These are phyloP conservation scores for Paraglomus occultum DNA, from an alignment of 192 early-diverging fungal genomes.

Conservation along the genomic window DNA sequence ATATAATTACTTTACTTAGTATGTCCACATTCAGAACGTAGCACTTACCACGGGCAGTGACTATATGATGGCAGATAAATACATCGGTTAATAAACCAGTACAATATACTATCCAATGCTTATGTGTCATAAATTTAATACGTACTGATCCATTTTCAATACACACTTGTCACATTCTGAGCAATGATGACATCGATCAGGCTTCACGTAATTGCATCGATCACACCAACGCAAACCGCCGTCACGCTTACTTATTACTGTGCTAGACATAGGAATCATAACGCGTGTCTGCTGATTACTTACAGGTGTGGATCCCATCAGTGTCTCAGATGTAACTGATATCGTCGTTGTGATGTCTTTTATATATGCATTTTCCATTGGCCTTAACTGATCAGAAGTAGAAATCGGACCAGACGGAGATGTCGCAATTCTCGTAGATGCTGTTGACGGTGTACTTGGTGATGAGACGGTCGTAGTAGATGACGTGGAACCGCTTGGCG, in stretches of 20 bases:
- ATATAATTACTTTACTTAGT: background rate
- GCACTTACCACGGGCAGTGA: constrained; percentile 44
- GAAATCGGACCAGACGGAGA: constrained; percentile 8
- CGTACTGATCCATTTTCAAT: constrained; percentile 56
- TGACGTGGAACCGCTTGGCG: constrained; percentile 2
- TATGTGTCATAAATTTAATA: background rate
- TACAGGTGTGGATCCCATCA: too few species aligned
- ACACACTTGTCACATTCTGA: constrained; percentile 50
- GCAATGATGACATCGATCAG: constrained; percentile 56
- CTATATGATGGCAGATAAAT: constrained; percentile 19
- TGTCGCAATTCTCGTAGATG: constrained; percentile 7
- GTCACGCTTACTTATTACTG: constrained; percentile 21
- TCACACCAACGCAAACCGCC: constrained; percentile 37
- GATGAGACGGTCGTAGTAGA: background rate
- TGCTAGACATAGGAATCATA: constrained; percentile 24
- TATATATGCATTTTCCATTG: constrained; percentile 9
- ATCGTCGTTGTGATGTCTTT: constrained; percentile 4
- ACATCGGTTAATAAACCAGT: background rate
- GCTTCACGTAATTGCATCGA: constrained; percentile 45
- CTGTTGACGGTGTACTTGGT: background rate
- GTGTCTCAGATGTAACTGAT: background rate
- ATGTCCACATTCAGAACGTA: too few species aligned
- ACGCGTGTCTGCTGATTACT: background rate
- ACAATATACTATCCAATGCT: background rate
- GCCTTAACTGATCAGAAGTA: constrained; percentile 16